Evolutionary conservation across 2,329 filamentous ascomycete genomes (phyloP), one percentile per base, ranked within the genome.

Genomic region (Neofusicoccum sp.): DNA sequence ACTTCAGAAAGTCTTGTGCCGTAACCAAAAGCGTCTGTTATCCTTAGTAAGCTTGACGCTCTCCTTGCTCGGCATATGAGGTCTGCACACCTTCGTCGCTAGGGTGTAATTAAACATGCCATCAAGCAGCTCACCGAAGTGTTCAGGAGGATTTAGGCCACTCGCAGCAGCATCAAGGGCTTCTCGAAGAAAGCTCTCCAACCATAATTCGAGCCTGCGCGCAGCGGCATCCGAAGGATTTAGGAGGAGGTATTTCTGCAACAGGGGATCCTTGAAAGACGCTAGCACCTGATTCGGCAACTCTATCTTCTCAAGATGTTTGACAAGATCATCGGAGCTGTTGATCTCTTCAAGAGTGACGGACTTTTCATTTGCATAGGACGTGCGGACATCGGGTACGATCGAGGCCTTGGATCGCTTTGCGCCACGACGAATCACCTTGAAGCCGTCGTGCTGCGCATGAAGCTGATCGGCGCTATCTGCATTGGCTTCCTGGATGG

Each of bases 221-320:
- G 65, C 63, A 11, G 65, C 62, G 3, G 68, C 67, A 8, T 68
- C 65, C 1, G 72, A 71, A 11, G 73, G 69, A 6, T 63, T 72
- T n/a, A 89, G 76, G 34, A 91, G 76, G 26, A 93, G 79, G 58
- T 80, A 84, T 69, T 93, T 95, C 71, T 93, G 90, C 1, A 93
- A 82, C 31, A 96, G 78, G 3, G 88, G 88, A 68, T 96, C 89
- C 1, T 84, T 84, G 12, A 96, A 78, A 3, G 90, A 86, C 4
- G 91, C 89, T 41, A 92, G 86, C 1, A 96, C 80, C 73, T 96
- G 91, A 64, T 89, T 92, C 0, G 91, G 91, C 41, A 92, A 77
- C 72, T 95, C 89, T 28, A 96, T 86, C 65, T 83, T 89, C 66
- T 96, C 90, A 7, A 96, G 74, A 61, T 84, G 89, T 45, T 84